A percentile compares a stretch with the other conserved stretches of the same genome.
Evolutionary conservation across 345 rosid species (phyloP).

Genomic region (Toxicodendron radicans): DNA sequence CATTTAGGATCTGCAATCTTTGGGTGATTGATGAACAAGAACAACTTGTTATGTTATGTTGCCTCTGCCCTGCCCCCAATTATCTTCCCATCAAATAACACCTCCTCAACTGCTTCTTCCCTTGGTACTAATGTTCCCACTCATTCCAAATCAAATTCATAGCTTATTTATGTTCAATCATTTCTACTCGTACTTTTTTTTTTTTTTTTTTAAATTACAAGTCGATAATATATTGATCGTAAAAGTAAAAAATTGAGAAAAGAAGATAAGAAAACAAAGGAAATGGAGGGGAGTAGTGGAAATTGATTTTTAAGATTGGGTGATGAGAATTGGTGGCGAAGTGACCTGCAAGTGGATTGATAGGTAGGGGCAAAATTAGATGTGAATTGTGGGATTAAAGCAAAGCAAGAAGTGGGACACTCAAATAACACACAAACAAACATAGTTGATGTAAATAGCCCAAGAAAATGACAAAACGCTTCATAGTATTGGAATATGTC

Average conservation of each 20-base stretch:
- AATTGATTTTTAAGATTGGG: too few species aligned
- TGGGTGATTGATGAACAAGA: conserved; percentile 5
- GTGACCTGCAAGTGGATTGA: background rate
- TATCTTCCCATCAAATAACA: background rate
- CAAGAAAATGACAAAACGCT: conserved; percentile 8
- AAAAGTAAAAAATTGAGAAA: too few species aligned
- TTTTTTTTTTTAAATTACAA: too few species aligned
- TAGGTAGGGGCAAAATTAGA: too few species aligned
- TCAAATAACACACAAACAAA: too few species aligned
- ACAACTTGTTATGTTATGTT: background rate
- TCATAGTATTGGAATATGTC: background rate
- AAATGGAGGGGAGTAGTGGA: background rate
- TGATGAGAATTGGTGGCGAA: background rate
- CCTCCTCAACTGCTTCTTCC: background rate
- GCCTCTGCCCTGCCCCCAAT: too few species aligned
- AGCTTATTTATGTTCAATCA: background rate
- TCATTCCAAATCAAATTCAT: background rate
- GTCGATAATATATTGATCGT: too few species aligned
- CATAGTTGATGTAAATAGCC: conserved; percentile 12
- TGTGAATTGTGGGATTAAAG: background rate
- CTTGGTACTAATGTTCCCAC: background rate
- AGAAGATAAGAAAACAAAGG: background rate
- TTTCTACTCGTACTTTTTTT: too few species aligned
- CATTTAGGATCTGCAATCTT: background rate
- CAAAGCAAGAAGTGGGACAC: background rate